A percentile compares a stretch with the other conserved stretches of the same genome.
phyloP scores from a whole-genome alignment of 2,329 filamentous ascomycete species.

The Pestalotiopsis sp. region DNA sequence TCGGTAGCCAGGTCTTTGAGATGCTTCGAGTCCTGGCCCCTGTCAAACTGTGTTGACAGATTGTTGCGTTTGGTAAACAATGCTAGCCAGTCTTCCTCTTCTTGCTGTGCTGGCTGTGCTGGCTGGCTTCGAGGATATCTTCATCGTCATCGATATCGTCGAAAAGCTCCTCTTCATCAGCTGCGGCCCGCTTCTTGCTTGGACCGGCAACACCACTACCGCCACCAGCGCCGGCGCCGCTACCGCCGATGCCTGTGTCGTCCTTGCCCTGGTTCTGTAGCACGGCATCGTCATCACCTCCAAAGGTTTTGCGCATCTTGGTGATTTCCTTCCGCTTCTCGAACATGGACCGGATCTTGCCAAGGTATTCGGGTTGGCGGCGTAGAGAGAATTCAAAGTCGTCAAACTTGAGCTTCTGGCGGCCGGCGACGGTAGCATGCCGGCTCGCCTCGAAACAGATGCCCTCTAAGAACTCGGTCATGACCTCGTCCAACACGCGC shows the following conservation, averaged over 20 bases:
- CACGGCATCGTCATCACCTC: slow-evolving; percentile 65
- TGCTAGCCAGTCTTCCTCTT: slow-evolving; percentile 13
- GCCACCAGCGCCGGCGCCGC: slow-evolving; percentile 13
- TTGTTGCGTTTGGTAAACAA: neutral
- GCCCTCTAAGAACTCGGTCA: slow-evolving; percentile 95
- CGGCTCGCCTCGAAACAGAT: slow-evolving; percentile 88
- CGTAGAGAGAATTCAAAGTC: slow-evolving; percentile 96
- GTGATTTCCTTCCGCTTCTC: slow-evolving; percentile 88
- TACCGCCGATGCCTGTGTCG: slow-evolving; percentile 7
- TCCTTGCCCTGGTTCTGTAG: slow-evolving; percentile 35
- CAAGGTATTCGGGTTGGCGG: slow-evolving; percentile 81
- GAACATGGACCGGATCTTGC: slow-evolving; percentile 86
- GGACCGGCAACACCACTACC: slow-evolving; percentile 21
- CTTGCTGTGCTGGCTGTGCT: slow-evolving; percentile 15
- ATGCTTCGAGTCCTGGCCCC: neutral
- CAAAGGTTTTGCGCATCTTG: slow-evolving; percentile 75
- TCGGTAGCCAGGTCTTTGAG: neutral
- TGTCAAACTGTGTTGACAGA: neutral
- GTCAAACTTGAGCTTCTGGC: slow-evolving; percentile 97
- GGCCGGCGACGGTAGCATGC: slow-evolving; percentile 81
- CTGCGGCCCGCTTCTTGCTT: slow-evolving; percentile 9
- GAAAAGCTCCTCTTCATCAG: slow-evolving; percentile 32
- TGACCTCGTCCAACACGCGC: slow-evolving; percentile 87
- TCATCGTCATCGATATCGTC: slow-evolving; percentile 25
- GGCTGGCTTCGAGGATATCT: slow-evolving; percentile 16